Evolutionary conservation across 495 filamentous ascomycete genomes (phyloP).

Genomic region (Tuber calosporum): DNA sequence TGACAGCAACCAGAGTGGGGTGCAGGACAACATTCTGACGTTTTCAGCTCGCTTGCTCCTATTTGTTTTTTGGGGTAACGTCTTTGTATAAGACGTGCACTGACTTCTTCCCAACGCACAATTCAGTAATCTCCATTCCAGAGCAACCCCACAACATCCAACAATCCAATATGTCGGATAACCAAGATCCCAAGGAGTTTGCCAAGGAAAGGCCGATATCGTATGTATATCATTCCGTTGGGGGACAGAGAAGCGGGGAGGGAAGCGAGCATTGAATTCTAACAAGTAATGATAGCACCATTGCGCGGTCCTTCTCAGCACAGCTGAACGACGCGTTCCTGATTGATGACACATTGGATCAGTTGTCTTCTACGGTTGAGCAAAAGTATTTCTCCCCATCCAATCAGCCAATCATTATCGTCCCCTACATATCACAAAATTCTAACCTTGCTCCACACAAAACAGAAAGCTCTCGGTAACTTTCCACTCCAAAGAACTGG

Average conservation of each 20-base stretch:
- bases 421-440: constrained; percentile 18
- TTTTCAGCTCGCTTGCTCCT: constrained; percentile 4
- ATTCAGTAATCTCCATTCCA: neutral
- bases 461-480: constrained; percentile 63
- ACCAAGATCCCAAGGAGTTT: constrained; percentile 26
- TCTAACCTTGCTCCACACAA: constrained; percentile 31
- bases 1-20: neutral
- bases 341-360: constrained; percentile 69
- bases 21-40: constrained; percentile 3
- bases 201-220: constrained; percentile 31
- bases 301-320: constrained; percentile 77
- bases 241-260: neutral
- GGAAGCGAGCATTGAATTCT: constrained; percentile 7
- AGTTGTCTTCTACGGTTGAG: constrained; percentile 68
- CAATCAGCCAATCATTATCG: constrained; percentile 1
- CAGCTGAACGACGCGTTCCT: constrained; percentile 84
- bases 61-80: neutral
- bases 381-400: constrained; percentile 61
- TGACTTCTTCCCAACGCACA: neutral
- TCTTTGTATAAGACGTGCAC: constrained; percentile 1
- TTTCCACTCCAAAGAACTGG: constrained; percentile 69
- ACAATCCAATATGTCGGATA: constrained; percentile 24
- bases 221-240: constrained; percentile 13
- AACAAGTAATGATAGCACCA: constrained; percentile 53
- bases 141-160: neutral